Evolutionary conservation across 2,329 filamentous ascomycete species (phyloP).

Genomic region (Xylaria sp.): DNA sequence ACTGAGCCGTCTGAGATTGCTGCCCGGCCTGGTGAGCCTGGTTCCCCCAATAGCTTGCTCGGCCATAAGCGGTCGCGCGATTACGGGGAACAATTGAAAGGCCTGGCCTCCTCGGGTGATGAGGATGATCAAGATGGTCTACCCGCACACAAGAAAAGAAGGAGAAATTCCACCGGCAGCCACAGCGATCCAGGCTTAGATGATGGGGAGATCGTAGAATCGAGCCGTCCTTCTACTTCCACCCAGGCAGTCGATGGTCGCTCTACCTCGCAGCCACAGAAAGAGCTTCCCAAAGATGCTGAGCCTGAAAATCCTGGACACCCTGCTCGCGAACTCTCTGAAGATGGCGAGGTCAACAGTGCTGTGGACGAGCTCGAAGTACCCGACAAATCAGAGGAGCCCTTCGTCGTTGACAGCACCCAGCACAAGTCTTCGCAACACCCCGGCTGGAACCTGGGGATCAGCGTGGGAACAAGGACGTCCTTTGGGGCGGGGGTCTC

Average conservation of each 20-base stretch:
- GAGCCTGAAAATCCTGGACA: background rate
- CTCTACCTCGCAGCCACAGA: background rate
- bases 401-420: constrained; percentile 15
- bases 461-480: constrained; percentile 29
- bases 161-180: constrained; percentile 10
- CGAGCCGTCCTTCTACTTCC: constrained; percentile 11
- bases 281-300: background rate
- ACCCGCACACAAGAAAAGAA: constrained; percentile 30
- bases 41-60: constrained; percentile 14
- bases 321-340: constrained; percentile 17
- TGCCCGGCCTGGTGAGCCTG: constrained; percentile 16
- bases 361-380: background rate
- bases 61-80: constrained; percentile 34
- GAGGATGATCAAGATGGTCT: constrained; percentile 16
- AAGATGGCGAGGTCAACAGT: constrained; percentile 22
- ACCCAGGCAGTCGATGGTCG: background rate
- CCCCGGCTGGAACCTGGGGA: constrained; percentile 29
- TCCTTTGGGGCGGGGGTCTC: constrained; percentile 26
- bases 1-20: constrained; percentile 6
- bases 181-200: constrained; percentile 32
- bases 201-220: constrained; percentile 40
- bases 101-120: constrained; percentile 30
- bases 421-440: constrained; percentile 9
- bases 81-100: constrained; percentile 38
- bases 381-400: background rate